Base-by-base conservation (phyloP, 202 grass and related monocot genomes). In the Cymbopogon flexuosus region DNA sequence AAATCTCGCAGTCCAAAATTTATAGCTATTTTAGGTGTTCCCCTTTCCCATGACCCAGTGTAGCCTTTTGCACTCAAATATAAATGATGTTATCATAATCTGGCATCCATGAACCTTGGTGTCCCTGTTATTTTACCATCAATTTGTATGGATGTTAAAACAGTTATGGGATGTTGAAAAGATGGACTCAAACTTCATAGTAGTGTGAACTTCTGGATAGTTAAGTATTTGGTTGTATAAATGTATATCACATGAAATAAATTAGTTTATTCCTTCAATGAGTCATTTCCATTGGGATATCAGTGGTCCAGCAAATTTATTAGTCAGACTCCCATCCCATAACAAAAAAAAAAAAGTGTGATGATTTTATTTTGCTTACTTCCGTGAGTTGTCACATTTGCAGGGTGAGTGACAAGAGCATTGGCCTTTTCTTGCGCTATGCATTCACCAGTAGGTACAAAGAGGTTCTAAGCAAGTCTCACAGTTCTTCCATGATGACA, bases 381-480 rank as follows among this genome's bases (percentile, higher is more conserved):
- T 29, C 45, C 39, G 22, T 34, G 23, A 87, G 43, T 51, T 66
- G 1, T 47, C 30, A 46, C 10, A 15, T 73, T 3, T 13, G 56
- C 79, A 97, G 94, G 91, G 94, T 92, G 57, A 80, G 62, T 23
- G 91, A 97, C 80, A 97, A 81, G 76, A 97, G 78, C 75, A 88
- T 97, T 34, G 91, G 85, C 31, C 70, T 74, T 9, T 97, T 94
- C 82, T 65, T 94, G 39, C 85, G 73, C 18, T 89, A 97, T 43
- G 86, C 94, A 13, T 97, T 97, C 81, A 84, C 78, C 18, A 86
- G 83, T 60, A 81, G 94, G 42, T 98, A 98, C 92, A 89, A 93
- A 81, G 92, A 98, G 59, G 82, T 98, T 72, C 82, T 98, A 59
- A 94, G 95, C 92, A 98, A 94, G 64, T 93, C 90, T 33, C 95